phyloP scores from a whole-genome alignment of 2,329 filamentous ascomycete species.

The Dendryphion nanum region DNA sequence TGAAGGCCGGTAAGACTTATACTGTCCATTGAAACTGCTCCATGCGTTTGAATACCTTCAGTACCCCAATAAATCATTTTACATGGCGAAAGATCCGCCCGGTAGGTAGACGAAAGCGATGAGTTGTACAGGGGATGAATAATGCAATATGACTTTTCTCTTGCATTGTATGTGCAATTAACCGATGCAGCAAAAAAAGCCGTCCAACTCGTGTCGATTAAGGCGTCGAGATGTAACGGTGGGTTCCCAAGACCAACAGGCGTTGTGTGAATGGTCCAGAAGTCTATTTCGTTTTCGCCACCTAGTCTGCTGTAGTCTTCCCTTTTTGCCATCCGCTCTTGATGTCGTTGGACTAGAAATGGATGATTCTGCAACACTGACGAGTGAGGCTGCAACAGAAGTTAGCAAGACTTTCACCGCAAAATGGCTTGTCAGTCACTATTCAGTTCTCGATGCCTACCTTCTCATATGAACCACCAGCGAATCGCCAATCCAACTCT shows the following conservation, averaged over 20 bases:
- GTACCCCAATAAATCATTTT: conserved; percentile 2
- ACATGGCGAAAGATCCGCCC: not conserved
- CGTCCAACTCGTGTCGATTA: conserved; percentile 9
- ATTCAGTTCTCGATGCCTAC: too few species aligned
- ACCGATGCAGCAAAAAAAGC: conserved; percentile 8
- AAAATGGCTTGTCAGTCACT: too few species aligned
- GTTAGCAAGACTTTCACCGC: too few species aligned
- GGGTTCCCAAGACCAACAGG: conserved; percentile 8
- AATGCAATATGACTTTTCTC: conserved; percentile 1
- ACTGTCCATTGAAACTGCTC: conserved; percentile 7
- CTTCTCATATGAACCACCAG: too few species aligned
- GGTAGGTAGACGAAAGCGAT: conserved; percentile 7
- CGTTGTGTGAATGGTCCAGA: conserved; percentile 7
- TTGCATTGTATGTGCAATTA: conserved; percentile 7
- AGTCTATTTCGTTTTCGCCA: conserved; percentile 2
- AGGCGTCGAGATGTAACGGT: conserved; percentile 5
- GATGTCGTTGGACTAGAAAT: too few species aligned
- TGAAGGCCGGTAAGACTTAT: conserved; percentile 6
- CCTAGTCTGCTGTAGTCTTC: too few species aligned
- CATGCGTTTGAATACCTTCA: conserved; percentile 2
- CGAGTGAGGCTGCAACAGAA: too few species aligned
- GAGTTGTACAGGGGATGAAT: conserved; percentile 9
- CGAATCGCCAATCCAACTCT: not conserved
- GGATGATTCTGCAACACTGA: too few species aligned
- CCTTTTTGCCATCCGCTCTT: too few species aligned